Percentiles rank a stretch among this genome's conserved stretches.
Evolutionary conservation across 2,329 filamentous ascomycete species (phyloP).

Genomic region (Chalara sp.): DNA sequence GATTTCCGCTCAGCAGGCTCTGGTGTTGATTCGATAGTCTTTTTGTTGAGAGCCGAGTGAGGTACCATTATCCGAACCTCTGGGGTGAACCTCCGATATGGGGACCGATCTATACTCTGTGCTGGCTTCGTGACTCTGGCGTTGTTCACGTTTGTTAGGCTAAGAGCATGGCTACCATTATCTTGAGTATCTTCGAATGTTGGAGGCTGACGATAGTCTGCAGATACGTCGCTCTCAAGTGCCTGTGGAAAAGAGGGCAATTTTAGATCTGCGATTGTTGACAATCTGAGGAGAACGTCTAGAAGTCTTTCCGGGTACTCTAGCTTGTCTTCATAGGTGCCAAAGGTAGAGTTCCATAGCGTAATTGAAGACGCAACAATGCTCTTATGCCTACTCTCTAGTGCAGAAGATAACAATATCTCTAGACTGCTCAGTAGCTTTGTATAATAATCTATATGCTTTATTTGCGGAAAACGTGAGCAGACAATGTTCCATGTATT

Average conservation of each 20-base stretch:
- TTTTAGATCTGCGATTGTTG: conserved; percentile 43
- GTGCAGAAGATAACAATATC: conserved; percentile 46
- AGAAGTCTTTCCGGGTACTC: conserved; percentile 61
- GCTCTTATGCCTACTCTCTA: conserved; percentile 48
- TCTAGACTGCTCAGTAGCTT: conserved; percentile 48
- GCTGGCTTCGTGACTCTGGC: conserved; percentile 3
- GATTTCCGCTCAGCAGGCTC: conserved; percentile 30
- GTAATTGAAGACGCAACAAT: conserved; percentile 47
- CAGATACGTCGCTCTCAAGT: conserved; percentile 25
- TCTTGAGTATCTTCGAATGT: conserved; percentile 34
- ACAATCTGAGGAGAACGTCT: conserved; percentile 52
- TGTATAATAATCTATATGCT: conserved; percentile 26
- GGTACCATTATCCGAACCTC: conserved; percentile 15
- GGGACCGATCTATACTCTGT: neutral
- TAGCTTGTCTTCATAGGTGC: conserved; percentile 44
- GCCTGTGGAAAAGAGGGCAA: conserved; percentile 39
- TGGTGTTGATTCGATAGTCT: conserved; percentile 20
- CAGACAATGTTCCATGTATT: conserved; percentile 45
- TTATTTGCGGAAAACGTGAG: conserved; percentile 26
- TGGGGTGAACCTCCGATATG: conserved; percentile 10
- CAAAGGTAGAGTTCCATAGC: conserved; percentile 68
- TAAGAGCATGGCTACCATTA: conserved; percentile 9
- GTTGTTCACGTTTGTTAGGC: conserved; percentile 6
- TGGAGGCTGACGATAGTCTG: conserved; percentile 11
- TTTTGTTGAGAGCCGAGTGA: conserved; percentile 9